phyloP scores from a whole-genome alignment of 441 rosid genomes.

The Theobroma grandiflorum region DNA sequence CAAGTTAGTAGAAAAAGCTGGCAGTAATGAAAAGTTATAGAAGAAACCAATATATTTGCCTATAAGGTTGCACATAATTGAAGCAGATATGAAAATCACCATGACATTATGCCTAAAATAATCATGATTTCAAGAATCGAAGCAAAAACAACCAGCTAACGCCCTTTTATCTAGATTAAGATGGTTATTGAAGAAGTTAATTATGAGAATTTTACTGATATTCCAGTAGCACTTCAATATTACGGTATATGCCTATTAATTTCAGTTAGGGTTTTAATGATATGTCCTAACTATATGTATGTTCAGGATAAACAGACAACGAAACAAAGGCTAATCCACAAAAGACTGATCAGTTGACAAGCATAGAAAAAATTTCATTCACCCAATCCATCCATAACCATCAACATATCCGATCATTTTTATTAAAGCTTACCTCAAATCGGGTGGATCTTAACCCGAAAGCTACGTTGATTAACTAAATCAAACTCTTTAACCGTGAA shows the following conservation, averaged over 20 bases:
- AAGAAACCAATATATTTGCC: not conserved
- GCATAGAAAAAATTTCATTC: too few species aligned
- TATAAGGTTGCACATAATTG: not conserved
- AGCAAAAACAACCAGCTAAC: not conserved
- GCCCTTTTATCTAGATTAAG: not conserved
- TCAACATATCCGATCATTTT: too few species aligned
- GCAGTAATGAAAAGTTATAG: not conserved
- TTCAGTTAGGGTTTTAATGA: too few species aligned
- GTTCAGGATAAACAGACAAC: too few species aligned
- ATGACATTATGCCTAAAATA: not conserved
- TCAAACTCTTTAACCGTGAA: too few species aligned
- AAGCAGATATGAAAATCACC: not conserved
- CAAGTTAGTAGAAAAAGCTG: not conserved
- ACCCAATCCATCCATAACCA: too few species aligned
- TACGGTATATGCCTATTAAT: not conserved
- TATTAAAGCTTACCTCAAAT: too few species aligned
- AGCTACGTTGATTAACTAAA: too few species aligned
- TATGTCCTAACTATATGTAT: too few species aligned
- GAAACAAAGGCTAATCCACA: too few species aligned
- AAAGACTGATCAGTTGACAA: too few species aligned
- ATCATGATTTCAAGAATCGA: not conserved
- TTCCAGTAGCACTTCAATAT: not conserved
- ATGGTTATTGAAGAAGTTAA: not conserved
- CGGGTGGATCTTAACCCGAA: too few species aligned
- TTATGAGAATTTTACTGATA: not conserved